Conservation (phyloP, 1,284 basidiomycete genomes). For the Boletus nobilissimus region DNA sequence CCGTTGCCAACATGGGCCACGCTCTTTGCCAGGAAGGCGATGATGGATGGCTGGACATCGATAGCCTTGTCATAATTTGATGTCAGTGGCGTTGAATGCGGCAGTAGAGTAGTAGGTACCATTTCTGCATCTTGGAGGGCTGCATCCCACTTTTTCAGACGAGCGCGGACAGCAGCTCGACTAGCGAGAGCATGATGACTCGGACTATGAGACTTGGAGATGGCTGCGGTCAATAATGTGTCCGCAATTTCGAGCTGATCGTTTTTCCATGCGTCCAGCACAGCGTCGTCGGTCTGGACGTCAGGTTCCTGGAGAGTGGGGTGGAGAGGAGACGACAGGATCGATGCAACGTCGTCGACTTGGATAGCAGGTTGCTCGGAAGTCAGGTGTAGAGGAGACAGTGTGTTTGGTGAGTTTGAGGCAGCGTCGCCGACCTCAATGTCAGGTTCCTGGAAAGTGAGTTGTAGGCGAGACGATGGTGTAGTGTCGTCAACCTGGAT, state of each 20-base stretch:
- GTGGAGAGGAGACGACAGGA: background rate
- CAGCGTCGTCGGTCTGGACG: background rate
- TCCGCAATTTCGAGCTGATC: background rate
- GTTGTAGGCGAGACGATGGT: too few relatives aligned
- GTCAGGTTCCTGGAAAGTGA: too few relatives aligned
- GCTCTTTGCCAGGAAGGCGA: background rate
- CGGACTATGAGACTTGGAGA: background rate
- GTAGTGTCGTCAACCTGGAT: too few relatives aligned
- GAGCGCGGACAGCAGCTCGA: background rate
- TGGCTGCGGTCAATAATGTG: background rate
- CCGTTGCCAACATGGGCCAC: background rate
- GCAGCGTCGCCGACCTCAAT: too few relatives aligned
- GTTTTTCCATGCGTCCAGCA: background rate
- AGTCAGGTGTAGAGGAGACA: too few relatives aligned
- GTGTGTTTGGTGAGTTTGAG: too few relatives aligned
- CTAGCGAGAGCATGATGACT: background rate
- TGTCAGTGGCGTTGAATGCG: background rate
- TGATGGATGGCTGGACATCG: background rate
- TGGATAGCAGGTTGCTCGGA: too few relatives aligned
- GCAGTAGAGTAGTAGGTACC: background rate
- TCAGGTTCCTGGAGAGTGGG: background rate
- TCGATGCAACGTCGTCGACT: too few relatives aligned
- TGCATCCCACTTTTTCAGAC: background rate
- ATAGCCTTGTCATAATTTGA: background rate
- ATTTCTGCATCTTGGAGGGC: background rate